A percentile compares a stretch with the other conserved stretches of the same genome.
These are phyloP conservation scores for Poterioochromonas sp. DNA, from an alignment of 352 stramenopile species.

Conservation along the genomic window DNA sequence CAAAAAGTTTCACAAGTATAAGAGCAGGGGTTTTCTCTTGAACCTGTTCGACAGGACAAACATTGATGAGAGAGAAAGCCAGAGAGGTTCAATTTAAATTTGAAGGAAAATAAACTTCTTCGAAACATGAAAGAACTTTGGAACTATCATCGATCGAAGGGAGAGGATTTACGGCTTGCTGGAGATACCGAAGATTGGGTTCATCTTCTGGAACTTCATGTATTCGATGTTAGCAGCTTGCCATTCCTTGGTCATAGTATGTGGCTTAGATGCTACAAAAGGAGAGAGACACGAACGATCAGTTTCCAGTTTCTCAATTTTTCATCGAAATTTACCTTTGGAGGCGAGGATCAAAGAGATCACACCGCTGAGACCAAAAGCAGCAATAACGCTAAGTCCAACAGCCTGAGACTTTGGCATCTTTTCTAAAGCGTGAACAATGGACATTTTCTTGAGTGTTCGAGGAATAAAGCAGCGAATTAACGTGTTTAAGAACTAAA, in stretches of 20 bases:
- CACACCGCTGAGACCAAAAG: not conserved
- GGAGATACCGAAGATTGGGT: constrained; percentile 21
- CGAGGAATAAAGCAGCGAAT: too few relatives aligned
- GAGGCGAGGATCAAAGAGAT: not conserved
- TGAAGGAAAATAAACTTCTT: too few relatives aligned
- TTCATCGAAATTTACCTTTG: not conserved
- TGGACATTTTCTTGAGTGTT: too few relatives aligned
- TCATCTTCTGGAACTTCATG: constrained; percentile 25
- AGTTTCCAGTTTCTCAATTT: not conserved
- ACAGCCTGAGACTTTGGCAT: not conserved
- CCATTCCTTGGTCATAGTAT: constrained; percentile 2
- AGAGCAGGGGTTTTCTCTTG: too few relatives aligned
- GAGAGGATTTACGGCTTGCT: too few relatives aligned
- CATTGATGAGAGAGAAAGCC: too few relatives aligned
- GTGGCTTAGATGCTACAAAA: not conserved
- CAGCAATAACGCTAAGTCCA: not conserved
- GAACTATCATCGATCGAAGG: too few relatives aligned
- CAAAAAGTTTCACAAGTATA: too few relatives aligned
- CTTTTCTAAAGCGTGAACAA: not conserved
- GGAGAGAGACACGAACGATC: not conserved
- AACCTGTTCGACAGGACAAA: too few relatives aligned
- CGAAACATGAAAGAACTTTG: too few relatives aligned
- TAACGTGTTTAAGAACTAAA: too few relatives aligned
- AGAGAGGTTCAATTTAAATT: too few relatives aligned
- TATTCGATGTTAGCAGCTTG: not conserved